phyloP scores from a whole-genome alignment of 1,284 basidiomycete genomes.

The Malassezia restricta region DNA sequence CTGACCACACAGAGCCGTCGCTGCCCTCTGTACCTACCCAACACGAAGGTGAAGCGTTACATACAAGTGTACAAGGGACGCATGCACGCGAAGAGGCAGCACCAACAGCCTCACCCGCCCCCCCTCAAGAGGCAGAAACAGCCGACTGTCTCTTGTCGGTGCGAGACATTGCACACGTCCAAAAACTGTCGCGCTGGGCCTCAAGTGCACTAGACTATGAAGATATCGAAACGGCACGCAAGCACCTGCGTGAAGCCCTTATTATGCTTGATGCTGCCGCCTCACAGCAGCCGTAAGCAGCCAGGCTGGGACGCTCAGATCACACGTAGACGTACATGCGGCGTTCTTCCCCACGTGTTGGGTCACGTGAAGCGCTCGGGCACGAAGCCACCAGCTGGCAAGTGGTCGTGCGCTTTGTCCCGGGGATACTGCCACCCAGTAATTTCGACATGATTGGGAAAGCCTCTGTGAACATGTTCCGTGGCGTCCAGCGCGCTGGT shows the following conservation, averaged over 20 bases:
- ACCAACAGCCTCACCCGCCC: too few species aligned
- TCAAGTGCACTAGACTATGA: conserved; percentile 43
- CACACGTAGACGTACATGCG: neutral
- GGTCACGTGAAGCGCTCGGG: conserved; percentile 10
- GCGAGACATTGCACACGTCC: conserved; percentile 15
- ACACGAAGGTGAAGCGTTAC: too few species aligned
- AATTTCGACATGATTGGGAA: conserved; percentile 9
- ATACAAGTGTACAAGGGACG: too few species aligned
- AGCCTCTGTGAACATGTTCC: conserved; percentile 13
- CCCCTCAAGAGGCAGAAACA: neutral
- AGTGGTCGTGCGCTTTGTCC: neutral
- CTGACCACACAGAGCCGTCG: too few species aligned
- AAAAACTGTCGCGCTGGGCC: conserved; percentile 37
- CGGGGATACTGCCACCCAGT: conserved; percentile 1
- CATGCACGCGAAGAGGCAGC: too few species aligned
- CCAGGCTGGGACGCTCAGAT: neutral
- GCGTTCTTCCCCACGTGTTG: neutral
- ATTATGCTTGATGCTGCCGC: conserved; percentile 24
- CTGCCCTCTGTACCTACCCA: too few species aligned
- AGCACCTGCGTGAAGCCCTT: conserved; percentile 33
- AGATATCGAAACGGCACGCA: conserved; percentile 35
- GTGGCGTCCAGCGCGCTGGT: conserved; percentile 10
- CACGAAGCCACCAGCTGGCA: conserved; percentile 4
- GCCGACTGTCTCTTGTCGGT: neutral
- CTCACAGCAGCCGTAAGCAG: neutral